Evolutionary conservation across 1,284 basidiomycete genomes (phyloP), one percentile per base, ranked within the genome.

Genomic region (Trametes hirsuta): DNA sequence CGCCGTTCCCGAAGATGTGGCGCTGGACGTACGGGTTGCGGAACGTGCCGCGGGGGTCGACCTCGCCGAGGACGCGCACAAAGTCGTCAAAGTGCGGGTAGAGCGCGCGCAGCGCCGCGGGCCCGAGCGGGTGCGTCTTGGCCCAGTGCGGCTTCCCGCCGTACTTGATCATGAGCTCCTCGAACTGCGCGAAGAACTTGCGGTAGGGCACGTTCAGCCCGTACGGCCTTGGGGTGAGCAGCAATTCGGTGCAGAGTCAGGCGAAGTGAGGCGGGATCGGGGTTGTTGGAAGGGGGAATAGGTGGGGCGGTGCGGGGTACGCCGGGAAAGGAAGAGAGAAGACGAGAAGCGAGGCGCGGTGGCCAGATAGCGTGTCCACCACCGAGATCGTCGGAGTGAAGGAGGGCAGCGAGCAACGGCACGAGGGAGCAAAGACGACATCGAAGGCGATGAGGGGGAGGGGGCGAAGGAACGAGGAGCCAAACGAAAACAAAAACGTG

Each of bases 131-230:
- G 74, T 99, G 97, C 22, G 94, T 85, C 77, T 99, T 99, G 0
- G 96, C 97, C 97, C 97, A 99, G 79, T 99, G 97, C 3, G 97
- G 95, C 56, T 94, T 84, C 8, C 95, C 96, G 48, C 84, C 82
- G 75, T 95, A 85, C 40, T 81, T 80, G 36, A 81, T 75, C 66
- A 97, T 75, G 66, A 97, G 90, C 15, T 76, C 71, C 71, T 97
- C 94, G 73, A 96, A 99, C 34, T 81, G 83, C 50, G 80, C 76
- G 75, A 98, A 98, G 59, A 96, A 82, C 58, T 81, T 78, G 61
- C 88, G 86, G 77, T 98, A 98, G 30, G 93, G 89, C n/a, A 96
- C 90, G 37, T 90, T 87, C 55, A 90, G 81, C 30, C 92, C 91
- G 74, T 97, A 99, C 1, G 97, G 97, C 66, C 96, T 96, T 67